Evolutionary conservation across 2,329 filamentous ascomycete species (phyloP).

Genomic region (Simplicillium sp.): DNA sequence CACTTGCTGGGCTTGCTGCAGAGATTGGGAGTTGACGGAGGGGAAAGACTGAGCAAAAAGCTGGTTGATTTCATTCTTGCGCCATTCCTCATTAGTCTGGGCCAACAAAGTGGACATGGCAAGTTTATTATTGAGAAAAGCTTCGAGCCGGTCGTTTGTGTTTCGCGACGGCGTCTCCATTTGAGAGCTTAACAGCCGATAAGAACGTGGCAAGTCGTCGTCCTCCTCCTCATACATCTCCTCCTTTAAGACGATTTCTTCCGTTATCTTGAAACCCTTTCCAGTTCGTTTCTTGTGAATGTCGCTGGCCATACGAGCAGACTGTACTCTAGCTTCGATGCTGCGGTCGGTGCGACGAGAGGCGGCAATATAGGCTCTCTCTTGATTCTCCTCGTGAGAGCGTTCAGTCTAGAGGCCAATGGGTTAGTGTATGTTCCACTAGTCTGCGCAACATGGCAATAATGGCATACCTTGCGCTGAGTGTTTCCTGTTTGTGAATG

Average conservation of each 20-base stretch:
- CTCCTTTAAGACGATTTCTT: slow-evolving; percentile 79
- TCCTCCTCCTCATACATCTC: slow-evolving; percentile 97
- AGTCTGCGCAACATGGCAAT: not conserved
- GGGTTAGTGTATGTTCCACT: not conserved
- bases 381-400: slow-evolving; percentile 73
- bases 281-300: slow-evolving; percentile 86
- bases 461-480: too few species aligned
- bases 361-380: slow-evolving; percentile 85
- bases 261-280: slow-evolving; percentile 69
- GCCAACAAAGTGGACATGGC: slow-evolving; percentile 31
- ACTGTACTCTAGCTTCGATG: slow-evolving; percentile 80
- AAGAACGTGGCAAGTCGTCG: slow-evolving; percentile 63
- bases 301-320: slow-evolving; percentile 77
- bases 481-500: too few species aligned
- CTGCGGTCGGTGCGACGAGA: slow-evolving; percentile 80
- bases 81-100: slow-evolving; percentile 25
- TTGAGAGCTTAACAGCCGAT: slow-evolving; percentile 52
- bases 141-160: slow-evolving; percentile 51
- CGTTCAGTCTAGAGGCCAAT: slow-evolving; percentile 51
- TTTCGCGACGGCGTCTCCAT: slow-evolving; percentile 50
- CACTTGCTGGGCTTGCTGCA: too few species aligned
- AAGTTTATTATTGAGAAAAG: slow-evolving; percentile 31
- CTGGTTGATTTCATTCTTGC: slow-evolving; percentile 35
- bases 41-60: slow-evolving; percentile 38
- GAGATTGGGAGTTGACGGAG: slow-evolving; percentile 11